Evolutionary conservation across 139 green algal genomes (phyloP), one percentile per base, ranked within the genome.

Genomic region (Diplosphaera chodatii): DNA sequence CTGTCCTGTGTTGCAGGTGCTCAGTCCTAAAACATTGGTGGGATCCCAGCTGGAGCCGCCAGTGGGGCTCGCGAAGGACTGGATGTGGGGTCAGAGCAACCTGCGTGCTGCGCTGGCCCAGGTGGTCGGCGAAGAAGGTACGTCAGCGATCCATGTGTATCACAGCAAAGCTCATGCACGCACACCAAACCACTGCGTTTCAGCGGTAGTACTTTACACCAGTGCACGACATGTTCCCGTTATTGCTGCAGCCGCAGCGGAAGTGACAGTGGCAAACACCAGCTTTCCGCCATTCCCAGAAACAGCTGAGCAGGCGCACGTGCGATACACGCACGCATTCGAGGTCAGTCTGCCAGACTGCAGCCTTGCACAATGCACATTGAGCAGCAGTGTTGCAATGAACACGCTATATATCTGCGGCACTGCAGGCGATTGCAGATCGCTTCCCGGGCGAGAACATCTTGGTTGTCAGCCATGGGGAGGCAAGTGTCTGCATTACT

Each of bases 391-490:
- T n/a, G n/a, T n/a, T n/a, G n/a, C n/a, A n/a, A n/a, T n/a, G n/a
- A n/a, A n/a, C n/a, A n/a, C n/a, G n/a, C n/a, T n/a, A n/a, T n/a
- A 25, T 59, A n/a, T 59, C 48, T 34, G 31, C 64, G 41, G 71
- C 65, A 30, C 23, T 72, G 48, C 65, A 77, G 66, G 66, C 20
- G 1, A 68, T 72, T 32, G 72, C 65, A 55, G 68, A 77, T 33
- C 62, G 66, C 15, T 64, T 64, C 40, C 18, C 40, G 13, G 30
- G 41, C n/a, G 64, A 64, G 33, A 75, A 77, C n/a, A 32, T 77
- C 16, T 32, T 72, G 65, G 32, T 77, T 6, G 66, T 77, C 21
- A 63, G 63, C 23, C 72, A 77, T 68, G 72, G 72, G 20, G 72
- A 77, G 48, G 72, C n/a, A n/a, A n/a, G n/a, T n/a, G n/a, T n/a